Evolutionary conservation across 2,329 filamentous ascomycete genomes (phyloP), one percentile per base, ranked within the genome.

Genomic region (Phialemoniopsis sp.): DNA sequence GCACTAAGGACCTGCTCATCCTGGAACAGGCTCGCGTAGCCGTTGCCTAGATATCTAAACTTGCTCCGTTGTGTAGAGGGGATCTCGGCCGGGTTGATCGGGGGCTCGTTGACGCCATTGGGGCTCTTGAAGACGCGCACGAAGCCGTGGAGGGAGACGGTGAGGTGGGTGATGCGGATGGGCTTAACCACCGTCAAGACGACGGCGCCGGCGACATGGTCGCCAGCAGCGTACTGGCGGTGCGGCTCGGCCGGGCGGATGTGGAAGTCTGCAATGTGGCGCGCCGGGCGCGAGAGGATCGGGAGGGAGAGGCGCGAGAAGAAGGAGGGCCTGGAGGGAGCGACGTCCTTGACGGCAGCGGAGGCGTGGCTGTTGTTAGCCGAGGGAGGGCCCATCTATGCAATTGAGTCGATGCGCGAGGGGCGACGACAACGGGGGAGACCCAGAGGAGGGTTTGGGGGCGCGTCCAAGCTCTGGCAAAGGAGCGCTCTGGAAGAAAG

Each of bases 1-100:
- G 86, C 87, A 55, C 86, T 89, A 29, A 93, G 65, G 13, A 88
- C 83, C 56, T 83, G 76, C 64, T 93, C 87, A 54, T 93, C 87
- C 60, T 89, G 83, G 55, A 91, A 93, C 34, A 93, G 67, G 32
- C 84, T 85, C n/a, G 82, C 85, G 51, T 87, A 80, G 26, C 87
- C 86, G 65, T 87, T 87, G 51, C 83, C 84, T 54, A 82, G 82
- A 54, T 87, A 87, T 47, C 73, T 73, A 15, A 67, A 63, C 32
- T 15, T 33, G 14, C 5, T 15, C 9, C 32, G 32, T 15, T 12
- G 17, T 16, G 32, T 33, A 12, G 55, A 60, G 45, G 51, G 63
- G 51, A 49, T 59, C 48, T 57, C 60, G 51, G 68, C 57, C 6
- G 67, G 64, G 34, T 69, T 67, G 46, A 64, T 15, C 5, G 13